Evolutionary conservation across 1,284 basidiomycete genomes (phyloP).

Genomic region (Rhodotorula sp.): DNA sequence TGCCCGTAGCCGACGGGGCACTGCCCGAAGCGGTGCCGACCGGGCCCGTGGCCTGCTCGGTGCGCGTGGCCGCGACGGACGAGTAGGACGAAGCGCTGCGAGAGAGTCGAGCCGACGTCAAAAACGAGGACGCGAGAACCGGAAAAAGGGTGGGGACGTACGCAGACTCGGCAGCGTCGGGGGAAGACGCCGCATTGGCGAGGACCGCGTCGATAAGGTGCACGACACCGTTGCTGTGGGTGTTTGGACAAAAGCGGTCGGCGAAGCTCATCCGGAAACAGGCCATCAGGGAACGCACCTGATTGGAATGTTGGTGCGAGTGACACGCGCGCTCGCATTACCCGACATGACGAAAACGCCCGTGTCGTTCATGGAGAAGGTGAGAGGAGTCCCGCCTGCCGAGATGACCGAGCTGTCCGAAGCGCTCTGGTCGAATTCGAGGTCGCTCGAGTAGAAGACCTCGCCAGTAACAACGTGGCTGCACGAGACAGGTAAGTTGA

Average conservation of each 20-base stretch:
- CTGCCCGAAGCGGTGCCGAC: conserved; percentile 2
- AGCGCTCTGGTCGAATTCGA: conserved; percentile 26
- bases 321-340: conserved; percentile 44
- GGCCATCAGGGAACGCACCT: background rate
- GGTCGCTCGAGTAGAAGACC: conserved; percentile 47
- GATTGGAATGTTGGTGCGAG: conserved; percentile 46
- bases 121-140: background rate
- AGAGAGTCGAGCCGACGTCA: background rate
- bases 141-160: conserved; percentile 10
- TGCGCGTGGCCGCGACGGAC: conserved; percentile 4
- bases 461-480: conserved; percentile 49
- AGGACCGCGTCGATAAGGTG: conserved; percentile 48
- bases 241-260: background rate
- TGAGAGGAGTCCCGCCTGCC: conserved; percentile 49
- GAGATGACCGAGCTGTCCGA: conserved; percentile 34
- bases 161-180: conserved; percentile 46
- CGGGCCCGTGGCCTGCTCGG: conserved; percentile 4
- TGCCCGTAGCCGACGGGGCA: background rate
- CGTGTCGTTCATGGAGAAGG: conserved; percentile 46
- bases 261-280: background rate
- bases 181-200: conserved; percentile 47
- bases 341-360: conserved; percentile 48
- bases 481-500: too few species aligned
- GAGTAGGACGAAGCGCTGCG: conserved; percentile 11
- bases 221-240: conserved; percentile 45